Conservation (phyloP, 2,329 filamentous ascomycete species). For the Diaporthe nobilis region DNA sequence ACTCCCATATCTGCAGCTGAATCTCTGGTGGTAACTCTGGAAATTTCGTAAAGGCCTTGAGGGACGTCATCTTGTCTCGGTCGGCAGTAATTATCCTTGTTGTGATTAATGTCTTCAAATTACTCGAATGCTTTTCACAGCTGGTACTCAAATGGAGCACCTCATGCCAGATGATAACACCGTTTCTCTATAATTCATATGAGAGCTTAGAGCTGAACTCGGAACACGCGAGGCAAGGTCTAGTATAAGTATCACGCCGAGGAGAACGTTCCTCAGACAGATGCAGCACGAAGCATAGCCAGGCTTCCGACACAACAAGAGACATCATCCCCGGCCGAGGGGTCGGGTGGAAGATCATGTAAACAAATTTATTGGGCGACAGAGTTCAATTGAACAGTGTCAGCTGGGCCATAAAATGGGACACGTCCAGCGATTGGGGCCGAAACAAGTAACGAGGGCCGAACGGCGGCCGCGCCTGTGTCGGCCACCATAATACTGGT, state of each 20-base stretch:
- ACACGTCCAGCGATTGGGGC: neutral
- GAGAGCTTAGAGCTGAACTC: too few relatives aligned
- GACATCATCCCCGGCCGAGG: neutral
- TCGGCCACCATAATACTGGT: neutral
- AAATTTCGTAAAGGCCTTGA: constrained; percentile 42
- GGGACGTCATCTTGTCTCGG: neutral
- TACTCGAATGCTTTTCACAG: neutral
- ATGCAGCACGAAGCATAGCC: neutral
- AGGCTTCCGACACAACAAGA: constrained; percentile 18
- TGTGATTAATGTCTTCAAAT: neutral
- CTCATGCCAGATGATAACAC: too few relatives aligned
- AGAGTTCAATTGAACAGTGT: neutral
- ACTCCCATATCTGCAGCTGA: constrained; percentile 45
- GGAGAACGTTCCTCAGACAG: neutral
- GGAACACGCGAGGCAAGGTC: neutral
- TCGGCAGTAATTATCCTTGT: neutral
- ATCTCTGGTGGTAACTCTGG: constrained; percentile 45
- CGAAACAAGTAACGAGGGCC: constrained; percentile 16
- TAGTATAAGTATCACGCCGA: neutral
- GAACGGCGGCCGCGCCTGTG: constrained; percentile 2
- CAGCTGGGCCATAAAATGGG: neutral
- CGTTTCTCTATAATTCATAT: too few relatives aligned
- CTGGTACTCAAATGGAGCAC: neutral
- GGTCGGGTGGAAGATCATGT: neutral
- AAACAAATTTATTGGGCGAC: neutral